Conservation (phyloP, 2,329 filamentous ascomycete genomes). For the Botrytis fabae region DNA sequence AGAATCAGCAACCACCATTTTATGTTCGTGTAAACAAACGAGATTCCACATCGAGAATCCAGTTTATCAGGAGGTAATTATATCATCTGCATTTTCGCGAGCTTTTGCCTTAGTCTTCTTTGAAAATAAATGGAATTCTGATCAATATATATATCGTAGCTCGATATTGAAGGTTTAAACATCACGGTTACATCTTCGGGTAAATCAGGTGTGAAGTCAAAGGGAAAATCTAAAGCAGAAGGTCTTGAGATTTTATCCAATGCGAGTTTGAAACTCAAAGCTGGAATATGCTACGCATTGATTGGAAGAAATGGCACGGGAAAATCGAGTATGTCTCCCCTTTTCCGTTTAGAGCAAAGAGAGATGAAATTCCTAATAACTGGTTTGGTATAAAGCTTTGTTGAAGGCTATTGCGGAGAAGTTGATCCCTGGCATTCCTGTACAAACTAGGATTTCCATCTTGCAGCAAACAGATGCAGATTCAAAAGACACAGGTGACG, state of each 20-base stretch:
- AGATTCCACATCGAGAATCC: conserved; percentile 40
- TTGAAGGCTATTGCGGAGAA: conserved; percentile 75
- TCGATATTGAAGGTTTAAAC: conserved; percentile 71
- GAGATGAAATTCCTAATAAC: conserved; percentile 10
- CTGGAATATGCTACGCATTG: conserved; percentile 73
- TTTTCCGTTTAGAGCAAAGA: background rate
- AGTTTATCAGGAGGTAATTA: conserved; percentile 38
- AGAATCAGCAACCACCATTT: conserved; percentile 36
- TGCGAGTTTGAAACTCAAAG: conserved; percentile 70
- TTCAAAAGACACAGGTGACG: conserved; percentile 40
- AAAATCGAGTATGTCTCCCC: conserved; percentile 66
- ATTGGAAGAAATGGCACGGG: conserved; percentile 80
- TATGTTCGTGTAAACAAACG: conserved; percentile 40
- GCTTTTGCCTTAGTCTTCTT: no score
- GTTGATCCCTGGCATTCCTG: conserved; percentile 73
- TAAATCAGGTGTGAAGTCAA: conserved; percentile 46
- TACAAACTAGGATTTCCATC: conserved; percentile 64
- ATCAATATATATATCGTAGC: conserved; percentile 44
- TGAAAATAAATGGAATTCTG: background rate
- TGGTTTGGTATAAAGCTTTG: conserved; percentile 52
- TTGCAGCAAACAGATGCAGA: conserved; percentile 62
- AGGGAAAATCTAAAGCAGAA: conserved; percentile 51
- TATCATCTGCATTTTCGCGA: no score
- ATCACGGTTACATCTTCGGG: conserved; percentile 59
- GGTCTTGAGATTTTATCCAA: conserved; percentile 69